Base-by-base conservation (phyloP, 352 stramenopile species). In the Elongisporangium senticosum region DNA sequence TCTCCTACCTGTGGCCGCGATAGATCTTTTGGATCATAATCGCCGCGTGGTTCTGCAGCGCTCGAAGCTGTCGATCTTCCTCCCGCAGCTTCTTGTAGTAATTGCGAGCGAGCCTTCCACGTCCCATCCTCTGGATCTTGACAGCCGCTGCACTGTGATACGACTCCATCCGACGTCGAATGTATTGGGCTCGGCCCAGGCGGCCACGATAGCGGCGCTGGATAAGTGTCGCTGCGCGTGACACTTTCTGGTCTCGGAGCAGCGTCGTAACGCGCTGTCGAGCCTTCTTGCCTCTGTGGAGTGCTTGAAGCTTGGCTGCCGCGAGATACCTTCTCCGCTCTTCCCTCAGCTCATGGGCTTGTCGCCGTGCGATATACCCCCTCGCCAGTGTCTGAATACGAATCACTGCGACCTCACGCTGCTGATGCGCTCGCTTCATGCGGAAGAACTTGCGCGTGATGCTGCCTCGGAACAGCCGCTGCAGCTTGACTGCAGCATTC, bases 1-100 rank as follows among this genome's bases (percentile, higher is more conserved):
- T 26, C 23, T 17, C 28, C 33, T 43, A 89, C 72, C 81, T 72
- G 53, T 91, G 79, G 6, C 81, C 77, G 20, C 83, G 81, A 61
- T 91, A 90, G 13, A 90, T 69, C 54, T 74, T 74, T 61, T 93
- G 83, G 58, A 93, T 89, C 20, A 71, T 71, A 28, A 73, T 72
- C 24, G 75, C 79, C 6, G 76, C 68, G 8, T 63, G 68, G 15
- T 80, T 67, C 15, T 83, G 75, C 14, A 74, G 56, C 11, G 54
- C 62, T 28, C 67, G 60, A 37, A 61, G 62, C 11, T 72, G 57
- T 7, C 56, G 60, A 3, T 72, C 65, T 23, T 76, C 54, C 19
- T 77, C 67, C 49, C 69, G 65, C 23, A 87, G 26, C 0, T 69
- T 63, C 7, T 54, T 15, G 19, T 79, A 52, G 24, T 74, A 53